A percentile compares a stretch with the other conserved stretches of the same genome.
phyloP scores from a whole-genome alignment of 2,329 filamentous ascomycete species.

The Phaeosphaeria sp. region DNA sequence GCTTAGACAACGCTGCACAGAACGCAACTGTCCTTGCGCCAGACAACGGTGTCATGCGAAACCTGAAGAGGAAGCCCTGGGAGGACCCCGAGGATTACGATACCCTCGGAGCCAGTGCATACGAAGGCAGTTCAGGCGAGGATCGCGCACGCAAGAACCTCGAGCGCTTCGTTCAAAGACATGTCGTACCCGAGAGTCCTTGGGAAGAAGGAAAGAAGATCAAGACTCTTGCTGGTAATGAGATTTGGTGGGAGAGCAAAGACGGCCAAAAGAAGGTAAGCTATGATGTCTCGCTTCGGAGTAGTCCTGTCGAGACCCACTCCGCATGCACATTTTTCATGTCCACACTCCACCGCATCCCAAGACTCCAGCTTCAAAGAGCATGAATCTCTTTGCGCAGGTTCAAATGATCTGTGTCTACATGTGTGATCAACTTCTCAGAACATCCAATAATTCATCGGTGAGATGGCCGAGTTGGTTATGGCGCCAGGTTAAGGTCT shows the following conservation, averaged over 20 bases:
- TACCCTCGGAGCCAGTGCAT: conserved; percentile 70
- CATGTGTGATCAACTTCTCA: neutral
- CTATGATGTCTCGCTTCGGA: conserved; percentile 21
- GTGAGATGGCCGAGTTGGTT: conserved; percentile 30
- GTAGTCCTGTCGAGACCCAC: conserved; percentile 7
- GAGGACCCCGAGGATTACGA: conserved; percentile 77
- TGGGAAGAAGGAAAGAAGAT: conserved; percentile 74
- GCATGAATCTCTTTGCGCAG: neutral
- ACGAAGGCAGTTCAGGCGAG: conserved; percentile 75
- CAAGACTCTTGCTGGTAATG: conserved; percentile 70
- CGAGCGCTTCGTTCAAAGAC: conserved; percentile 81
- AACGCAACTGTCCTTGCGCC: conserved; percentile 90
- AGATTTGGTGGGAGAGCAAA: conserved; percentile 82
- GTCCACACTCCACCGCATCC: neutral
- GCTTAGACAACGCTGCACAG: conserved; percentile 68
- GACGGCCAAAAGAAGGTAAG: conserved; percentile 71
- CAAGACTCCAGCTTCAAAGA: neutral
- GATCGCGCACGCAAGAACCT: conserved; percentile 80
- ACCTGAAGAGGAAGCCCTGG: conserved; percentile 85
- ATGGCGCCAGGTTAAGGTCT: conserved; percentile 43
- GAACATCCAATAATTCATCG: neutral
- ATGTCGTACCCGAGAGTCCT: conserved; percentile 76
- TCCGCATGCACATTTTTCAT: conserved; percentile 5
- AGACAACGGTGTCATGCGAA: conserved; percentile 79
- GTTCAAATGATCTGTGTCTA: neutral